A percentile compares a stretch with the other conserved stretches of the same genome.
Conservation (phyloP, 176 grass and related monocot species). For the Avena eriantha region DNA sequence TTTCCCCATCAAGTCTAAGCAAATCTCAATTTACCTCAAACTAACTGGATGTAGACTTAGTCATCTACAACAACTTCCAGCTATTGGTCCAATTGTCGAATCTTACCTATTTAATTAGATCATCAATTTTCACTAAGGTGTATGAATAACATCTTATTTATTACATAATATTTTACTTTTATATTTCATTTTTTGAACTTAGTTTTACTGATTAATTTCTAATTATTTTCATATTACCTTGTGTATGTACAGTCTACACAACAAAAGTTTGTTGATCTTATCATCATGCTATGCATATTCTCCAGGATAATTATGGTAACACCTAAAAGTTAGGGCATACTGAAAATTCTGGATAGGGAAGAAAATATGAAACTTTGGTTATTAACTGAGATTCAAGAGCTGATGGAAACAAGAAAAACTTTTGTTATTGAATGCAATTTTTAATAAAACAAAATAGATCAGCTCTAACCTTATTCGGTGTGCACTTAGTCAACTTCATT, state of each 20-base stretch:
- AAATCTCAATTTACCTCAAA: constrained; percentile 21
- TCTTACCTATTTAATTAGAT: background rate
- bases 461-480: background rate
- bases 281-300: background rate
- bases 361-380: background rate
- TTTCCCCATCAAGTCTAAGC: background rate
- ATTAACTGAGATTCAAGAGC: background rate
- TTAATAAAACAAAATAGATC: background rate
- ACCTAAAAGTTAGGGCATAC: background rate
- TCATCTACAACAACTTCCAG: background rate
- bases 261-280: background rate
- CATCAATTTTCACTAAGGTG: background rate
- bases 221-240: constrained; percentile 2
- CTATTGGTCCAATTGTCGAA: background rate
- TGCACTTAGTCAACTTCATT: background rate
- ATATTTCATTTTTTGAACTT: background rate
- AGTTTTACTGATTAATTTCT: background rate
- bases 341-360: background rate
- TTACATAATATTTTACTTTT: background rate
- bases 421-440: background rate
- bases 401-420: background rate
- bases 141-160: background rate
- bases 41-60: background rate
- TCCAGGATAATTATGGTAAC: background rate
- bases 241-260: background rate